A percentile compares a stretch with the other conserved stretches of the same genome.
Conservation (phyloP, 805 yeast species). For the Starmerella stellata region DNA sequence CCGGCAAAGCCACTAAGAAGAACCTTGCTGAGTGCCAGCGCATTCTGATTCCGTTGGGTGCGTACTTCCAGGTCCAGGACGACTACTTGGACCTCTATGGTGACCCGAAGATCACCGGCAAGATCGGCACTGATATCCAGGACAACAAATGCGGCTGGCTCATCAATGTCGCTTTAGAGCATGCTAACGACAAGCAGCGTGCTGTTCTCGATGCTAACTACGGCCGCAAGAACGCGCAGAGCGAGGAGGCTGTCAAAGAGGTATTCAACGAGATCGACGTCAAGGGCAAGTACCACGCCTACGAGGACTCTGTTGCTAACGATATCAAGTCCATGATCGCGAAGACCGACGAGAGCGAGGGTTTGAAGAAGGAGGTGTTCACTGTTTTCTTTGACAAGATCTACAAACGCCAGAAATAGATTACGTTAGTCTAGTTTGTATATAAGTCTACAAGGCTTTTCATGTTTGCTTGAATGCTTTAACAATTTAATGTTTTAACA, state of each 20-base stretch:
- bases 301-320: slow-evolving; percentile 62
- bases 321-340: slow-evolving; percentile 48
- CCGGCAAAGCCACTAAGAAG: slow-evolving; percentile 50
- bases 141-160: slow-evolving; percentile 99
- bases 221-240: slow-evolving; percentile 58
- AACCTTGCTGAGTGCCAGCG: slow-evolving; percentile 80
- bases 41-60: slow-evolving; percentile 84
- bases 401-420: slow-evolving; percentile 78
- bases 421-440: neutral
- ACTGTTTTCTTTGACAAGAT: slow-evolving; percentile 72
- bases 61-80: slow-evolving; percentile 96
- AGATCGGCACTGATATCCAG: slow-evolving; percentile 94
- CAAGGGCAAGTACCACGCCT: slow-evolving; percentile 50
- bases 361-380: slow-evolving; percentile 80
- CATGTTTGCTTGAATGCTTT: too few relatives aligned
- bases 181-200: slow-evolving; percentile 68
- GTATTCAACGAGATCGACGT: slow-evolving; percentile 60
- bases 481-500: too few relatives aligned
- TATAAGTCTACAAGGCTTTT: neutral
- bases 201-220: slow-evolving; percentile 66
- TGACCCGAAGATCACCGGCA: slow-evolving; percentile 91
- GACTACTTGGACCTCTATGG: slow-evolving; percentile 95
- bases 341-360: slow-evolving; percentile 71
- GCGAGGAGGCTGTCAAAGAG: slow-evolving; percentile 52
- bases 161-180: slow-evolving; percentile 73